phyloP scores from a whole-genome alignment of 306 rosid genomes.

The Hylodesmum podocarpum region DNA sequence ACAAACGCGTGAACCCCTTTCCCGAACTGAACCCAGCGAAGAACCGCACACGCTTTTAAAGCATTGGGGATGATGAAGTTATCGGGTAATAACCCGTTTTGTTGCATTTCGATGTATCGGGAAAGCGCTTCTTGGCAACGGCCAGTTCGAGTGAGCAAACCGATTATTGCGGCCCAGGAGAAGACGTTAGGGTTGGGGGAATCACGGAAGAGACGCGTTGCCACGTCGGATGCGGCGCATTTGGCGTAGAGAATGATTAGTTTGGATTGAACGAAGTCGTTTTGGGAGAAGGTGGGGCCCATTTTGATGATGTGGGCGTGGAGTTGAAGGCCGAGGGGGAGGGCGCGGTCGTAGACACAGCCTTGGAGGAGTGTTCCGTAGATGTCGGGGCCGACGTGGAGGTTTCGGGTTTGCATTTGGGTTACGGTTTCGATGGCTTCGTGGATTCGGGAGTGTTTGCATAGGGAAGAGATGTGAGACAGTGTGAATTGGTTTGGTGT shows the following conservation, averaged over 20 bases:
- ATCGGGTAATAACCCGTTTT: conserved; percentile 57
- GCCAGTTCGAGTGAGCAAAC: conserved; percentile 59
- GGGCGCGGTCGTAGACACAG: conserved; percentile 68
- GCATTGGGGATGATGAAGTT: conserved; percentile 82
- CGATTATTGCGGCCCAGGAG: conserved; percentile 85
- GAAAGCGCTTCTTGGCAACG: conserved; percentile 49
- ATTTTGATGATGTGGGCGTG: conserved; percentile 64
- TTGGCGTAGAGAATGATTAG: conserved; percentile 73
- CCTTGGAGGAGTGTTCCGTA: conserved; percentile 80
- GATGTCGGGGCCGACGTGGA: conserved; percentile 45
- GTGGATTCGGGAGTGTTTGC: conserved; percentile 54
- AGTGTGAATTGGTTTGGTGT: conserved; percentile 31
- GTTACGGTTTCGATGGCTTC: conserved; percentile 48
- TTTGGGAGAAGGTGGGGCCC: conserved; percentile 37
- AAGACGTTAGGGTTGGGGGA: conserved; percentile 48
- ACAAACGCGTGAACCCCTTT: conserved; percentile 64
- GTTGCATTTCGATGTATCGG: conserved; percentile 53
- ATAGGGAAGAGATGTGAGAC: conserved; percentile 45
- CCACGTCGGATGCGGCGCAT: conserved; percentile 43
- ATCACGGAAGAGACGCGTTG: conserved; percentile 47
- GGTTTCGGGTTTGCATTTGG: conserved; percentile 34
- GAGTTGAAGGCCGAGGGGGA: conserved; percentile 65
- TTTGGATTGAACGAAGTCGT: conserved; percentile 66
- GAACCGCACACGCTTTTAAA: conserved; percentile 73
- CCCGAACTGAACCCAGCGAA: conserved; percentile 54